These are phyloP conservation scores for Malassezia sp. DNA, from an alignment of 1,284 basidiomycete genomes.

Conservation along the genomic window DNA sequence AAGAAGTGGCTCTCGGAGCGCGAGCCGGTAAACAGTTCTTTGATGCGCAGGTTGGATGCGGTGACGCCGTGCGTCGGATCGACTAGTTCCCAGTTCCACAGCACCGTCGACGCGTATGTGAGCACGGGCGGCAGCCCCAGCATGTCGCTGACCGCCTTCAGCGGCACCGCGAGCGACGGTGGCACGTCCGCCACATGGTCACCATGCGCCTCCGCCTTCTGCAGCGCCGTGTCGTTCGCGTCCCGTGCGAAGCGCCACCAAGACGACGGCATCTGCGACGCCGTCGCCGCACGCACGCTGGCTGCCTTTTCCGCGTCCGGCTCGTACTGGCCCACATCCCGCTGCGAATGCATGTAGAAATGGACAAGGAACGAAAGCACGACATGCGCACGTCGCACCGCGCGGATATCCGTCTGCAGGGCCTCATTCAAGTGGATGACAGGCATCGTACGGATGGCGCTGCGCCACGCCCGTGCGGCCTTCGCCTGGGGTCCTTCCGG, in stretches of 20 bases:
- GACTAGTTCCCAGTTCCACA: constrained; percentile 70
- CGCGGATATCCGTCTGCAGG: constrained; percentile 30
- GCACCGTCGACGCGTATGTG: constrained; percentile 83
- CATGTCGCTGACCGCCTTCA: constrained; percentile 58
- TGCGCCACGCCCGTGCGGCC: constrained; percentile 54
- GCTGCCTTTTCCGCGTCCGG: background rate
- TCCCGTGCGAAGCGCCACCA: too few species aligned
- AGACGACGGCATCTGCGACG: background rate
- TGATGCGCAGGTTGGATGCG: constrained; percentile 47
- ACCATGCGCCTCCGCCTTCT: constrained; percentile 26
- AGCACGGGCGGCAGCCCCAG: constrained; percentile 78
- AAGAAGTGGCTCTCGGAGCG: constrained; percentile 82
- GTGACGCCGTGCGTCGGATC: constrained; percentile 36
- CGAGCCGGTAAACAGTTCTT: constrained; percentile 67
- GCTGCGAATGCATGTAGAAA: constrained; percentile 70
- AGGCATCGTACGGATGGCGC: constrained; percentile 50
- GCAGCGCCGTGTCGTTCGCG: background rate
- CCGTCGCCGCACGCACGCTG: background rate
- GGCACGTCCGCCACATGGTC: constrained; percentile 55
- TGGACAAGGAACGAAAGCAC: constrained; percentile 76
- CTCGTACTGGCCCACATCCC: constrained; percentile 24
- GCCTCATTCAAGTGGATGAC: constrained; percentile 18
- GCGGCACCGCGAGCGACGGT: constrained; percentile 59
- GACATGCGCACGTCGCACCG: constrained; percentile 61
- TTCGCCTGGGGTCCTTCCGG: constrained; percentile 3